Evolutionary conservation across 257 asterid genomes (phyloP), one percentile per base, ranked within the genome.

Genomic region (Solanum peruvianum): DNA sequence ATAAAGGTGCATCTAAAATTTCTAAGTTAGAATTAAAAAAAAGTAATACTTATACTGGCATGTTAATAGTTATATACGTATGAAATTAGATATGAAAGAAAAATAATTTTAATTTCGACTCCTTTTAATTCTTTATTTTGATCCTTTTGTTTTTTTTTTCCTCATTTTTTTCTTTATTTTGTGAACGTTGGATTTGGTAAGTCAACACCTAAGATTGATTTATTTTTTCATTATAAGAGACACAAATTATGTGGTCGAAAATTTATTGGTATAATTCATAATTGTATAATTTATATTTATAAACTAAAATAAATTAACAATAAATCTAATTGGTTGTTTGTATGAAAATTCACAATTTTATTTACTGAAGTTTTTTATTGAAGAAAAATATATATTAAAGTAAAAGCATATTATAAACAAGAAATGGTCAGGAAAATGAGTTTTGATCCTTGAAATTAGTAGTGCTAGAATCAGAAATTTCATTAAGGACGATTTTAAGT

Each of bases 171-270:
- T 15, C 39, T 44, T 52, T 83, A 7, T 20, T 15, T 41, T 37
- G 1, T 47, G 29, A 72, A 11, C 42, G 16, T 27, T n/a, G 5
- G 84, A 37, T 33, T 42, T 73, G 56, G 39, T 25, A 42, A 62
- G 87, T 84, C 86, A 87, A 84, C 85, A 75, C 89, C 82, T 60
- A 62, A 23, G 72, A 15, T 75, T 18, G 71, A 85, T 45, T 83
- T 25, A 84, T 75, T 41, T n/a, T 52, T 52, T 52, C 62, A 67
- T 21, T 67, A 41, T 44, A 41, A 39, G 44, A 41, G 42, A 37
- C 37, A 66, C 72, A 60, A 39, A 64, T 85, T 39, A 41, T 69
- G 87, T 49, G 49, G 82, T 41, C 39, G 41, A 78, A 45, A 78
- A 27, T 85, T 85, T 15, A 67, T 29, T 67, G 33, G 2, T 12